Base-by-base conservation (phyloP, 1,139 yeast genomes). In the Taphrina populina region DNA sequence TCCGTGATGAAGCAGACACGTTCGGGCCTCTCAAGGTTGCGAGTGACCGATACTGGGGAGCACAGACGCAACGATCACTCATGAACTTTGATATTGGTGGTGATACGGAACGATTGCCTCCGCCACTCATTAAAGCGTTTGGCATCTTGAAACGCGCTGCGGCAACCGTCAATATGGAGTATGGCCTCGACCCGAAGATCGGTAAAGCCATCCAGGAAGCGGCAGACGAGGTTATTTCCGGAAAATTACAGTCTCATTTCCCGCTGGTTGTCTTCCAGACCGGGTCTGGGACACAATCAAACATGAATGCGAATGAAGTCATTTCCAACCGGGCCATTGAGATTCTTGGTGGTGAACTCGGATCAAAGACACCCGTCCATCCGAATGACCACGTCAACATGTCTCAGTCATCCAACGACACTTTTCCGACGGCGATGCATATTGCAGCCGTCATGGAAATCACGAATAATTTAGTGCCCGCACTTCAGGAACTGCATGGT, bases 401-500 rank as follows among this genome's bases (percentile, higher is more conserved):
- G 90, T 88, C 96, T 13, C 98, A 92, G 74, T 88, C 96, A 17
- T 88, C 96, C 47, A 92, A 92, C 71, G 98, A 92, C 73, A 92
- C 98, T 58, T 87, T 85, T 73, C 98, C 98, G 64, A 90, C 98
- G 32, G 98, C 92, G 59, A 92, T 92, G 98, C 98, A 92, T 76
- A 92, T 92, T 73, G 97, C 98, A 54, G 96, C 97, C 27, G 96
- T 90, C 60, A 79, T 85, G 52, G 96, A 92, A 75, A 86, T 92
- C 73, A 76, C 83, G 57, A 69, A 79, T 66, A 75, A 77, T 53
- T 78, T 94, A 70, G 66, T 92, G 56, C 98, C 98, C 32, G 85
- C 88, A 66, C 77, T 92, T 67, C 76, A 79, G 59, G 77, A 76
- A 55, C 81, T 92, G 67, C 85, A 86, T 72, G 87, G 84, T 67